Conservation (phyloP, 495 filamentous ascomycete genomes). For the Podospora didyma region DNA sequence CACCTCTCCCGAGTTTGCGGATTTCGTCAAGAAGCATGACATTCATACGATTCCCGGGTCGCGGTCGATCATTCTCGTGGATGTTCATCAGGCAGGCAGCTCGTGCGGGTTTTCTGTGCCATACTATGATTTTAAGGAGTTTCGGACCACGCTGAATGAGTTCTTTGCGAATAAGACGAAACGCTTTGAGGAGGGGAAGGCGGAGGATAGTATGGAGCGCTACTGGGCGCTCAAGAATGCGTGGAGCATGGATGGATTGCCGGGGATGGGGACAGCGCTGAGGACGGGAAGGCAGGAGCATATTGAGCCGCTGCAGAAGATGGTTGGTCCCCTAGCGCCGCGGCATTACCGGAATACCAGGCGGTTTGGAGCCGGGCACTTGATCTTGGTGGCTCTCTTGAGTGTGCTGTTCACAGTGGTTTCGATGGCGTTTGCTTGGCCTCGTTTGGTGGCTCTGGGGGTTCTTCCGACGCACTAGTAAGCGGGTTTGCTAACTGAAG, state of each 20-base stretch:
- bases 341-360: constrained; percentile 13
- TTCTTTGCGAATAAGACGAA: constrained; percentile 42
- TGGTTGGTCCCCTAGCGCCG: constrained; percentile 38
- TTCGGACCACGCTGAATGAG: constrained; percentile 44
- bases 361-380: constrained; percentile 8
- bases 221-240: constrained; percentile 55
- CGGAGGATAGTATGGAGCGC: constrained; percentile 49
- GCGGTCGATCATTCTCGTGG: constrained; percentile 60
- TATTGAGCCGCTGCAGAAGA: constrained; percentile 49
- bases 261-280: constrained; percentile 42
- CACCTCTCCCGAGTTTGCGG: constrained; percentile 42
- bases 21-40: constrained; percentile 42
- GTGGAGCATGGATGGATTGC: constrained; percentile 51
- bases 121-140: constrained; percentile 47
- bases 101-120: constrained; percentile 54
- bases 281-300: constrained; percentile 35
- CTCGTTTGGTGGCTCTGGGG: background rate
- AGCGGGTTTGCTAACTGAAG: no score
- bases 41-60: constrained; percentile 43
- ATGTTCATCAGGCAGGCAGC: constrained; percentile 60
- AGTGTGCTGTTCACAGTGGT: constrained; percentile 1
- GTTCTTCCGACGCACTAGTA: no score
- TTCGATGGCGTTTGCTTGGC: background rate
- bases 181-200: constrained; percentile 36
- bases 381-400: constrained; percentile 13